Evolutionary conservation across 2,329 filamentous ascomycete genomes (phyloP), one percentile per base, ranked within the genome.

Genomic region (Seiridium cupressi): DNA sequence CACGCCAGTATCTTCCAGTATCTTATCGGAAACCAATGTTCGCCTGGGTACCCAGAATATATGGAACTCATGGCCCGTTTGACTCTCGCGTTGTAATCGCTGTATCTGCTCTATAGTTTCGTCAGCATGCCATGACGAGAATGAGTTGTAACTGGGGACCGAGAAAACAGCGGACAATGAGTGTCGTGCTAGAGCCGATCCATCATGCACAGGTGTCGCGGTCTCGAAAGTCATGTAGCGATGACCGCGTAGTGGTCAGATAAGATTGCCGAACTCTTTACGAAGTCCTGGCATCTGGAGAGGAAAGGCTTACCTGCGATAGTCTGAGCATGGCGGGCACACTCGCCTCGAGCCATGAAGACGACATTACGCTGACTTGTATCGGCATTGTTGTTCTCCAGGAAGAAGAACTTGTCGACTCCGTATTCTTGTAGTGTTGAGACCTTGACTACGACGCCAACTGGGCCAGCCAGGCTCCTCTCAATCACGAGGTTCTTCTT

Each of bases 401-500:
- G 82, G 71, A 97, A 90, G 81, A 98, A 99, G 66, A 97, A 92
- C 76, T 96, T 96, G 76, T 98, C 93, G 67, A 99, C 93, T 36
- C 96, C 96, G 79, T 98, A 97, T 71, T 99, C 95, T 73, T 98
- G 92, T 13, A 97, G 84, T 8, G 91, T 94, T 31, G 94, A 94
- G 71, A 97, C 96, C 75, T 97, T 97, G 78, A 96, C 92, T 66
- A 99, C 89, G 61, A 94, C 84, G 61, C 93, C 92, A 67, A 99
- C 85, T 36, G 93, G 92, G 32, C 94, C 95, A 66, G 94, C 93
- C 68, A 99, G 84, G 69, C 89, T 89, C 76, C 90, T 91, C 74
- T 98, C 94, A 72, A 99, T 89, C 57, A 99, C 91, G 63, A 99
- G 82, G 72, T 97, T 98, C 84, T 99, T 99, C 86, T 98, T 99